Evolutionary conservation across 2,329 filamentous ascomycete species (phyloP).

Genomic region (Bertia moriformis): DNA sequence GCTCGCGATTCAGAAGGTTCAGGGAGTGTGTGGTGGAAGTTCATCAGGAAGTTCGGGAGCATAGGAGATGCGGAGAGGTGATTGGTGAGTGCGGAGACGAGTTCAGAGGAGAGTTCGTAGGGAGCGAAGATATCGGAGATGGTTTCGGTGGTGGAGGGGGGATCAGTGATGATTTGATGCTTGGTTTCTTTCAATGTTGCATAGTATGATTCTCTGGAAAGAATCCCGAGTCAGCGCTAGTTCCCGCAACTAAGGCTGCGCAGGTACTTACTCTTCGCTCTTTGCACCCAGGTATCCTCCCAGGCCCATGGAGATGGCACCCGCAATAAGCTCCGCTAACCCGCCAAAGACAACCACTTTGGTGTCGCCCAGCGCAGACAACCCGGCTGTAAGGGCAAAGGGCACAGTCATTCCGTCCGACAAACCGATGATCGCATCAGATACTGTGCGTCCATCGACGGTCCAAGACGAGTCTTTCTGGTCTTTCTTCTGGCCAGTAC

Average conservation of each 20-base stretch:
- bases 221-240: too few relatives aligned
- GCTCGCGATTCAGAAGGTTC: conserved; percentile 20
- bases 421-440: conserved; percentile 43
- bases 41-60: conserved; percentile 21
- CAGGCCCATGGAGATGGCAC: conserved; percentile 47
- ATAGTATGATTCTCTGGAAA: not conserved
- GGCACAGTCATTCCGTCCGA: conserved; percentile 48
- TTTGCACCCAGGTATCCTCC: conserved; percentile 42
- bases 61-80: conserved; percentile 18
- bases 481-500: conserved; percentile 1
- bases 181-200: conserved; percentile 14
- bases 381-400: conserved; percentile 44
- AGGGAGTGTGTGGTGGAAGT: conserved; percentile 21
- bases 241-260: conserved; percentile 5
- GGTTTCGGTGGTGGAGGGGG: conserved; percentile 12
- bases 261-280: conserved; percentile 8
- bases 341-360: conserved; percentile 41
- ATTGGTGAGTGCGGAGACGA: conserved; percentile 16
- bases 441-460: conserved; percentile 18
- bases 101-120: conserved; percentile 17
- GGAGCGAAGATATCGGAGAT: conserved; percentile 20
- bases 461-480: conserved; percentile 1
- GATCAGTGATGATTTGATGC: conserved; percentile 14
- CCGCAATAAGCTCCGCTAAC: conserved; percentile 44
- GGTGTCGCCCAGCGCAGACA: conserved; percentile 30